Base-by-base conservation (phyloP, 2,329 filamentous ascomycete genomes). In the Geosmithia putterillii region DNA sequence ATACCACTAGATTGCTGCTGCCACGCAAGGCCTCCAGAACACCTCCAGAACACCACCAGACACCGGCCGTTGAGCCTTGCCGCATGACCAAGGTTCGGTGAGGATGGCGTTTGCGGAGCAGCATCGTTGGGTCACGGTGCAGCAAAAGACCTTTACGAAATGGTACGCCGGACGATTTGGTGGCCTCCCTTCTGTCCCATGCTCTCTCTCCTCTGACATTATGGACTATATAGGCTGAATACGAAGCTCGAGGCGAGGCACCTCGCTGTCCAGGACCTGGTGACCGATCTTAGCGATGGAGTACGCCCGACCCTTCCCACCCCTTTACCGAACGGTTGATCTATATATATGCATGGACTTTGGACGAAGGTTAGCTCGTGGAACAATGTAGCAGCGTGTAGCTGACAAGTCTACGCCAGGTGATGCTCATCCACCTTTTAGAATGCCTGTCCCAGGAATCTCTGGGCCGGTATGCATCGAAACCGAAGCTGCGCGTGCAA, bases 61-160 rank as follows among this genome's bases (percentile, higher is more conserved):
- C 58, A 61, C 64, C 49, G 53, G 62, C 66, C 49, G 54, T 66
- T 51, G 66, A 70, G 55, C 64, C 67, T 10, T 25, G 52, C 60
- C 64, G 56, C 67, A 69, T 61, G 70, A 74, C 51, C 66, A 65
- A 52, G 66, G 61, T 49, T 60, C 71, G 49, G 64, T 64, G 55
- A 80, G 68, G 61, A 82, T 81, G 78, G 76, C 74, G 45, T 77
- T 69, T 60, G 65, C 72, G 51, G 75, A 79, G 59, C 74, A 81
- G 64, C 74, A 81, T 61, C 70, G 73, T 61, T 83, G 79, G 79
- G 74, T 83, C 54, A 79, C 72, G 58, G 88, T 95, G 65, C 90
- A 96, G 71, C 84, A 96, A 65, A 98, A 96, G 76, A 98, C 92
- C 22, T 98, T 98, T 65, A 95, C 89, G 46, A 98, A 96, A 86